phyloP scores from a whole-genome alignment of 176 grass and related monocot species.

The Oryza rufipogon region DNA sequence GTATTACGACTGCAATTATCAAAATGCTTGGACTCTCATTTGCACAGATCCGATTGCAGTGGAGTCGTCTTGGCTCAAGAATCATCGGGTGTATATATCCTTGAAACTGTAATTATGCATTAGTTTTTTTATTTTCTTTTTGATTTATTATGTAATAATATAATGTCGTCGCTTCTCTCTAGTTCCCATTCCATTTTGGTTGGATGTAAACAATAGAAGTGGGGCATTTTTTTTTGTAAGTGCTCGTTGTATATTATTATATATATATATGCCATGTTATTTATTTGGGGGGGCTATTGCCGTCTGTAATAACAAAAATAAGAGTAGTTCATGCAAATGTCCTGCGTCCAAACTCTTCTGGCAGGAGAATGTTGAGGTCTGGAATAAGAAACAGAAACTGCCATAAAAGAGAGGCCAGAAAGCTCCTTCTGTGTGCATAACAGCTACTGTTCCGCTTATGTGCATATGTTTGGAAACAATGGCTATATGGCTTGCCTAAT shows the following conservation, averaged over 20 bases:
- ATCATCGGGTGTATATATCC: conserved; percentile 49
- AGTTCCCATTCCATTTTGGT: conserved; percentile 25
- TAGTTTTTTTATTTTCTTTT: conserved; percentile 18
- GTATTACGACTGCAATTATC: no score
- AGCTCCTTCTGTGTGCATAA: no score
- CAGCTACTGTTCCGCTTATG: not conserved
- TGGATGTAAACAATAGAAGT: conserved; percentile 24
- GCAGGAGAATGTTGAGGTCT: not conserved
- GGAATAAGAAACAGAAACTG: not conserved
- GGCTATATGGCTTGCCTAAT: not conserved
- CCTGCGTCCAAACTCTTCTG: not conserved
- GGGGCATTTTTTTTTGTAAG: conserved; percentile 9
- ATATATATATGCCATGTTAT: conserved; percentile 10
- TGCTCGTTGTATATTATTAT: conserved; percentile 14
- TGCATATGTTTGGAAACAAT: no score
- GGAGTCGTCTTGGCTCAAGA: not conserved
- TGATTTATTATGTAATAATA: not conserved
- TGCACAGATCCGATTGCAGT: conserved; percentile 35
- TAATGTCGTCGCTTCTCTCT: conserved; percentile 8
- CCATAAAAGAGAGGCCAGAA: not conserved
- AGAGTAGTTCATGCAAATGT: not conserved
- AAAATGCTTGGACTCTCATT: not conserved
- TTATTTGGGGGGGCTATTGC: conserved; percentile 29
- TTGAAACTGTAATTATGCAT: conserved; percentile 45
- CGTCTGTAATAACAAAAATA: conserved; percentile 32